Conservation (phyloP, 78 protist species). For the Polysphondylium violaceum region DNA sequence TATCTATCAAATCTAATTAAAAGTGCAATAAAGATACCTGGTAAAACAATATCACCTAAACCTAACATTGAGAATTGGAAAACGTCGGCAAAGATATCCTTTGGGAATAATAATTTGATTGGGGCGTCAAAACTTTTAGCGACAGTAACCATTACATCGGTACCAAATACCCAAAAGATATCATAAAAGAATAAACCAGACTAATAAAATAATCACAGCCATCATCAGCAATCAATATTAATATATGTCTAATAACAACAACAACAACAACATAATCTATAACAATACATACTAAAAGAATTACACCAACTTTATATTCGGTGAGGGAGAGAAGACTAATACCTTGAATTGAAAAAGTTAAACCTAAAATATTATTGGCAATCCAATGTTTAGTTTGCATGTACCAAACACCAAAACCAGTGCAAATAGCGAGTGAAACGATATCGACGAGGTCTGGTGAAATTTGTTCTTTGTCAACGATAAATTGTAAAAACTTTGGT, state of each 20-base stretch:
- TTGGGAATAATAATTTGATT: conserved; percentile 93
- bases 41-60: conserved; percentile 97
- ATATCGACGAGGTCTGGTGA: conserved; percentile 37
- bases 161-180: conserved; percentile 97
- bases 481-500: conserved; percentile 18
- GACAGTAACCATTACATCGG: conserved; percentile 96
- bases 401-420: conserved; percentile 49
- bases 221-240: not conserved
- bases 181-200: conserved; percentile 95
- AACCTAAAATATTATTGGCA: conserved; percentile 92
- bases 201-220: not conserved
- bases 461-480: not conserved
- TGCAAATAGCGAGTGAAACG: conserved; percentile 3
- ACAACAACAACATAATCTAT: not conserved
- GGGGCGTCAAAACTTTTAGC: conserved; percentile 96
- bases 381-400: conserved; percentile 88
- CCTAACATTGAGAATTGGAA: conserved; percentile 94
- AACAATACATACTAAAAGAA: conserved; percentile 78
- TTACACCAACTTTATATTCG: conserved; percentile 69
- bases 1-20: conserved; percentile 87
- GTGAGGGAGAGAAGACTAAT: conserved; percentile 40
- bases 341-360: conserved; percentile 82
- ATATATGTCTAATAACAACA: not conserved
- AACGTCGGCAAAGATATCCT: conserved; percentile 68
- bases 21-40: conserved; percentile 93